Evolutionary conservation across 1,284 basidiomycete species (phyloP).

Genomic region (Tilletiaria anomala): DNA sequence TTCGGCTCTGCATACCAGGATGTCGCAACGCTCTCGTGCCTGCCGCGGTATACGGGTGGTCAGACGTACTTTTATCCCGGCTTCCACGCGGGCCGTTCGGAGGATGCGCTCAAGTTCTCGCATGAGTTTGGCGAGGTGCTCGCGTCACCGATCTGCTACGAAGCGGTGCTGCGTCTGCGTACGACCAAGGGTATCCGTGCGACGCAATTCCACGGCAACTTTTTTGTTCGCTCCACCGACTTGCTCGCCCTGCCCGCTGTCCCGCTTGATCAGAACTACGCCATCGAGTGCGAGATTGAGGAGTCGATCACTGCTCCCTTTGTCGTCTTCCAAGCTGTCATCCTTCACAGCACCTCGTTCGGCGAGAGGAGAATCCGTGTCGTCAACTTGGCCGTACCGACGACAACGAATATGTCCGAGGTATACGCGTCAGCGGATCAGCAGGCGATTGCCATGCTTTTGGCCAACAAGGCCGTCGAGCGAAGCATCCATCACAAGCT

Average conservation of each 20-base stretch:
- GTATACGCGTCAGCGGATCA: slow-evolving; percentile 91
- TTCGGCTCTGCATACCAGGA: slow-evolving; percentile 88
- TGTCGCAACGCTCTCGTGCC: slow-evolving; percentile 75
- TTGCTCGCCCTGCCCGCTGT: slow-evolving; percentile 90
- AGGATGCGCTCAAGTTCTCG: slow-evolving; percentile 94
- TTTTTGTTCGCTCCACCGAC: slow-evolving; percentile 96
- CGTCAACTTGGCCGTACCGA: slow-evolving; percentile 79
- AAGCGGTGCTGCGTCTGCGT: slow-evolving; percentile 93
- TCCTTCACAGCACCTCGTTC: slow-evolving; percentile 88
- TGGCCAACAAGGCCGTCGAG: slow-evolving; percentile 96
- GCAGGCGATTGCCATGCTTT: slow-evolving; percentile 70
- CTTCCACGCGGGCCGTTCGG: slow-evolving; percentile 82
- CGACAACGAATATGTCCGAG: slow-evolving; percentile 81
- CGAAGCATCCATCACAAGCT: slow-evolving; percentile 68
- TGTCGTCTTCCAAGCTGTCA: slow-evolving; percentile 89
- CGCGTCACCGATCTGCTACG: slow-evolving; percentile 85
- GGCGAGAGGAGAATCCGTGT: slow-evolving; percentile 95
- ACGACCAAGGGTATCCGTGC: slow-evolving; percentile 71
- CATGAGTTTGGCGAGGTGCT: slow-evolving; percentile 90
- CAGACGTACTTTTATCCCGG: slow-evolving; percentile 97
- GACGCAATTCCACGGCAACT: slow-evolving; percentile 98
- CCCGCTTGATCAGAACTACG: slow-evolving; percentile 89
- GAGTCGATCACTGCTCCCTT: slow-evolving; percentile 83
- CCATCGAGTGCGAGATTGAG: slow-evolving; percentile 92
- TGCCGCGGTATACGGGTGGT: slow-evolving; percentile 94